Evolutionary conservation across 2,329 filamentous ascomycete genomes (phyloP), one percentile per base, ranked within the genome.

Genomic region (Ascochyta koolunga): DNA sequence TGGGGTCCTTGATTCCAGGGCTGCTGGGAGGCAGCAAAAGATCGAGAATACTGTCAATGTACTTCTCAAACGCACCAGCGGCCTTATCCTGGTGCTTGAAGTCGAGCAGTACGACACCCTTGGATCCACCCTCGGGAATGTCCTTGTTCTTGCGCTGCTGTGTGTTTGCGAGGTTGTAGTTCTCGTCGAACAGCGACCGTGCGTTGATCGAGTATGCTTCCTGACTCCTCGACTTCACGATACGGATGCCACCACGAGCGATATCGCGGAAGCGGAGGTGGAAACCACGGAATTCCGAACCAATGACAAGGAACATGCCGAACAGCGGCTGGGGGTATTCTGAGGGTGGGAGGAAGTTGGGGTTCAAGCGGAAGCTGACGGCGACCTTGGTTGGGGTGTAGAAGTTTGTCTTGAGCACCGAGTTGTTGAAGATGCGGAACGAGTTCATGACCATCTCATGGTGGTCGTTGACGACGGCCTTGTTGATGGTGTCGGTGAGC

Each of bases 131-230:
- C 79, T 99, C 95, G 2, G 95, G 95, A 46, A 99, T 99, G 70
- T 99, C 95, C 82, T 99, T 99, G 84, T 99, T 99, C 85, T 99
- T 99, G 72, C 95, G 91, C 79, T 99, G 95, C 78, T 99, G 95
- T 0, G 95, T 99, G 78, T 96, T 98, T 62, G 95, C 93, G 57
- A 99, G 85, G 60, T 95, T 96, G 78, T 99, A 99, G 79, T 99
- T 99, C 80, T 99, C 95, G 67, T 99, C 95, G 68, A 99, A 99
- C 60, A 99, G 83, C 53, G 92, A 96, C 55, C 95, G 89, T 32
- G 93, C 93, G 73, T 99, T 99, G 82, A 98, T 98, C 58, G 89
- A 85, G 73, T 97, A 99, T 2, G 93, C 91, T 76, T 99, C 95
- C 76, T 92, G 91, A 78, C 93, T 97, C 67, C 95, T 87, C 53